phyloP scores from a whole-genome alignment of 768 basidiomycete genomes.

The Suillus lakei region DNA sequence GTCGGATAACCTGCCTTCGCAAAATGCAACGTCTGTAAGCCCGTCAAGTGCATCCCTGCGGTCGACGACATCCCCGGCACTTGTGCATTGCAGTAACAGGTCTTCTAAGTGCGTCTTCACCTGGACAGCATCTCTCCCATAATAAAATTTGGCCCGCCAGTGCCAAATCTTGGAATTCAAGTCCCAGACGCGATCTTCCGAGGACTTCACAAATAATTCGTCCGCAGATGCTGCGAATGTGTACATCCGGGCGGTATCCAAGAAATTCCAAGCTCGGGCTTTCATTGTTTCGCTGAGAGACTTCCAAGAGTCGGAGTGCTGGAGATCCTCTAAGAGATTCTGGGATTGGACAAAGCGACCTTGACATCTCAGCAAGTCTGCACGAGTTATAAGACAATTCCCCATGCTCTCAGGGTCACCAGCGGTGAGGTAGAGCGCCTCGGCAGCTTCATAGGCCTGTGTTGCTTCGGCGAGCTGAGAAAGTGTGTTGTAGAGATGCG shows the following conservation, averaged over 20 bases:
- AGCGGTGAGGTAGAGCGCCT: neutral
- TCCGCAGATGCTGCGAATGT: neutral
- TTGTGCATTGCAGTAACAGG: no score
- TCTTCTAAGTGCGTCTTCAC: neutral
- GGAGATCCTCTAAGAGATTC: neutral
- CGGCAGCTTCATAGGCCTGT: neutral
- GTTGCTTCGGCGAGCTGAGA: neutral
- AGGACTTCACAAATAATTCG: neutral
- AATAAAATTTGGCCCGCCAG: neutral
- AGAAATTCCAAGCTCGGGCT: neutral
- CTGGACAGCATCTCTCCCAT: neutral
- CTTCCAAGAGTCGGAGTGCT: neutral
- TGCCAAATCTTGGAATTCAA: neutral
- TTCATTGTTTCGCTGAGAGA: neutral
- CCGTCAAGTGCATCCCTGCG: accelerated
- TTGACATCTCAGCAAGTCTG: neutral
- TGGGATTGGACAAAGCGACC: neutral
- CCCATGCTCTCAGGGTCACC: neutral
- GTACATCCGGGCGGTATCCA: neutral
- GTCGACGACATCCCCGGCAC: no score
- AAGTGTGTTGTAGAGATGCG: neutral
- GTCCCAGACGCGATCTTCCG: neutral
- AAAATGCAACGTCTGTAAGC: neutral
- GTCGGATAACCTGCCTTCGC: neutral
- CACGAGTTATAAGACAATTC: neutral